Base-by-base conservation (phyloP, 129 eudicot genomes). In the Apium graveolens region DNA sequence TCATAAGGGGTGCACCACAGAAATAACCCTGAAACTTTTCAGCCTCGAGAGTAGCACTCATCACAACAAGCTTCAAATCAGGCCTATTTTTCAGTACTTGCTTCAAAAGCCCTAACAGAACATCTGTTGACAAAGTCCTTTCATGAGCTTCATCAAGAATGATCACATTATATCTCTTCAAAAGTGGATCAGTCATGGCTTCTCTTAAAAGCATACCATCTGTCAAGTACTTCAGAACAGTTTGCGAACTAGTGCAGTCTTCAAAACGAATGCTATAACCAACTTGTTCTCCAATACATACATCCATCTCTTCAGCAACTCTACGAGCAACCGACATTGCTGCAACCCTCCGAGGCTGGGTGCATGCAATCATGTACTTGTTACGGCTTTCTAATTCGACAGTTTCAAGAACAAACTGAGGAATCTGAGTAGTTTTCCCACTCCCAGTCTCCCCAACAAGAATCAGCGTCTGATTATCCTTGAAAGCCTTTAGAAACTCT, bases 281-380 rank as follows among this genome's bases (percentile, higher is more conserved):
- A 8, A 91, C 98, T 86, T 94, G 93, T 75, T 94, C 98, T 29
- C 98, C 98, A 74, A 94, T 90, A 7, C 89, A 82, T 8, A 91
- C 98, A 84, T 94, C 98, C 98, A 94, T 94, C 81, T 94, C 98
- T 79, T 94, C 98, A 62, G 98, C 97, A 80, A 94, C 98, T 57
- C 98, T 83, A 39, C 98, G 88, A 43, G 98, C 91, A 74, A 94
- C 98, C 35, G 98, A 94, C 98, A 94, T 94, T 27, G 98, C 98
- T 79, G 98, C 98, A 88, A 94, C 97, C 79, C 97, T 88, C 38
- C 98, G 91, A 31, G 98, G 98, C 81, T 94, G 98, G 26, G 98
- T 94, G 80, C 98, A 94, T n/a, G 82, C 98, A 78, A 94, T 89
- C 97, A 94, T 86, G 84, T 57, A 27, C 41, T 38, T 38, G 41